phyloP scores from a whole-genome alignment of 768 basidiomycete species.

The Suillus sp. region DNA sequence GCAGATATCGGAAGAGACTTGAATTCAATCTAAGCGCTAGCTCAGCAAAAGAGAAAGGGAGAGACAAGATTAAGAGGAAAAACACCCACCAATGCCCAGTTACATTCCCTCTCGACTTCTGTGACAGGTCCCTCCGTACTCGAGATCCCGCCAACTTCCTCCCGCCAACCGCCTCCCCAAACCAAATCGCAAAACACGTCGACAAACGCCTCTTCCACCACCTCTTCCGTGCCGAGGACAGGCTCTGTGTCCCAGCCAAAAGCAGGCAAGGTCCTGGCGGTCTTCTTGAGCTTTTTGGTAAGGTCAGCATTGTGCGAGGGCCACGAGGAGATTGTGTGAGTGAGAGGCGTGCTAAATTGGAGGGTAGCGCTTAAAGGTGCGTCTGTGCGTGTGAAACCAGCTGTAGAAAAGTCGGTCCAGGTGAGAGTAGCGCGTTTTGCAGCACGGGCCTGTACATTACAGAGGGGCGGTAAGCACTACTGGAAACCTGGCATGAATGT shows the following conservation, averaged over 20 bases:
- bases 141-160: constrained; percentile 82
- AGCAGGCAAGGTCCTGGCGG: constrained; percentile 66
- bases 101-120: constrained; percentile 77
- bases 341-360: constrained; percentile 66
- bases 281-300: constrained; percentile 79
- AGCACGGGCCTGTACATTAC: constrained; percentile 50
- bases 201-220: constrained; percentile 89
- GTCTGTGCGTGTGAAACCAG: constrained; percentile 83
- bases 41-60: constrained; percentile 11
- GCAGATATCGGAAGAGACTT: constrained; percentile 63
- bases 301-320: constrained; percentile 74
- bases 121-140: constrained; percentile 52
- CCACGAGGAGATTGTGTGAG: constrained; percentile 68
- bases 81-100: constrained; percentile 83
- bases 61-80: not conserved
- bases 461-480: constrained; percentile 13
- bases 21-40: constrained; percentile 70
- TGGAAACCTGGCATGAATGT: constrained; percentile 4
- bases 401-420: constrained; percentile 87
- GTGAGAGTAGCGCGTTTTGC: constrained; percentile 82
- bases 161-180: constrained; percentile 86
- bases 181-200: constrained; percentile 84
- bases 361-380: constrained; percentile 78
- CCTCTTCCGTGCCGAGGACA: constrained; percentile 71
- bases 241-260: constrained; percentile 96